phyloP scores from a whole-genome alignment of 2,329 filamentous ascomycete species.

The Penicillium sp. region DNA sequence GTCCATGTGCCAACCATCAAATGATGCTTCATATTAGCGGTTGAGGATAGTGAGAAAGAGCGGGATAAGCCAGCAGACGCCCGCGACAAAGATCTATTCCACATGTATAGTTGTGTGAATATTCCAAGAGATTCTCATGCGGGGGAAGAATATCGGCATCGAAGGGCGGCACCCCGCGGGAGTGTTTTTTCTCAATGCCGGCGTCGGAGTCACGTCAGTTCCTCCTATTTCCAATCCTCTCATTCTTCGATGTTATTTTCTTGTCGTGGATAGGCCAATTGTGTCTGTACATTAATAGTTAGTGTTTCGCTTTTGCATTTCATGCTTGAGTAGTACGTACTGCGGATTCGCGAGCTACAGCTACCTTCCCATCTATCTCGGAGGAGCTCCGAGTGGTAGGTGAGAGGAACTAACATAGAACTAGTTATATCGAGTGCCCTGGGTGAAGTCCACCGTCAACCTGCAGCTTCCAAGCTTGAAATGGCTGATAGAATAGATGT shows the following conservation, averaged over 20 bases:
- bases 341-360: too few relatives aligned
- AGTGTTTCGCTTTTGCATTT: too few relatives aligned
- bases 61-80: conserved; percentile 9
- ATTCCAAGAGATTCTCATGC: conserved; percentile 14
- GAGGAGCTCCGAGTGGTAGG: too few relatives aligned
- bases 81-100: conserved; percentile 11
- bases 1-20: conserved; percentile 93
- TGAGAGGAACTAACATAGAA: too few relatives aligned
- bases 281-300: too few relatives aligned
- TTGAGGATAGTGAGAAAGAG: conserved; percentile 14
- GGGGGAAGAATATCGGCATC: conserved; percentile 20
- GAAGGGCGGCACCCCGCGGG: conserved; percentile 19
- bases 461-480: too few relatives aligned
- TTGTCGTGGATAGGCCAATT: neutral
- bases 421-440: too few relatives aligned
- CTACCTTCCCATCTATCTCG: too few relatives aligned
- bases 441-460: too few relatives aligned
- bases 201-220: neutral
- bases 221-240: too few relatives aligned
- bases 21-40: conserved; percentile 70
- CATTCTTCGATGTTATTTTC: neutral
- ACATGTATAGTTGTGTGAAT: conserved; percentile 12
- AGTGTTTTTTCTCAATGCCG: conserved; percentile 4
- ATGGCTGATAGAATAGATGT: too few relatives aligned
- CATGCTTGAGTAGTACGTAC: too few relatives aligned